A percentile compares a stretch with the other conserved stretches of the same genome.
Conservation (phyloP, 2,329 filamentous ascomycete genomes). For the Aureobasidium uvarum region DNA sequence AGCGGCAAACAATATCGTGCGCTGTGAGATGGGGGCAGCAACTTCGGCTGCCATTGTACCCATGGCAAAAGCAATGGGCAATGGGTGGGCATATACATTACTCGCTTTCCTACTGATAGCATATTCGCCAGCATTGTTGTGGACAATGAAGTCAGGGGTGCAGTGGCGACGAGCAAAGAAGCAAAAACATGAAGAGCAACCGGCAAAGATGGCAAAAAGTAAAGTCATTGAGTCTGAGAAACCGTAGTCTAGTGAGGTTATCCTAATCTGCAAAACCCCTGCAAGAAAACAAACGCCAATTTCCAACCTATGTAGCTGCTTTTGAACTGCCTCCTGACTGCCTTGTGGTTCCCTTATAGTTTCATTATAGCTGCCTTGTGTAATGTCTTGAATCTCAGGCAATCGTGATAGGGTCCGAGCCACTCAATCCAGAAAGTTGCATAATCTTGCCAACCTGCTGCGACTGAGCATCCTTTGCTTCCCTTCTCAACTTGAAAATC, state of each 20-base stretch:
- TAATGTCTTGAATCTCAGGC: too few relatives aligned
- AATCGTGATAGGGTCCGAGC: too few relatives aligned
- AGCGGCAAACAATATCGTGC: slow-evolving; percentile 46
- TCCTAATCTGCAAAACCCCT: not conserved
- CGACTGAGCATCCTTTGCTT: not conserved
- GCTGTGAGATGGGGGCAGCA: slow-evolving; percentile 47
- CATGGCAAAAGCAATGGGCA: slow-evolving; percentile 42
- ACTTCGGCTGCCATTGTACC: slow-evolving; percentile 43
- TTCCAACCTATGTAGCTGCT: not conserved
- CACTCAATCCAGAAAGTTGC: not conserved
- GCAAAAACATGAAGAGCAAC: slow-evolving; percentile 29
- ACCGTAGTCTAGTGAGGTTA: not conserved
- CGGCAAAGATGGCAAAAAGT: not conserved
- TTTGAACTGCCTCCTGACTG: not conserved
- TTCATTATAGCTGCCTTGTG: too few relatives aligned
- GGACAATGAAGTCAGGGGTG: slow-evolving; percentile 33
- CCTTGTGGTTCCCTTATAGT: too few relatives aligned
- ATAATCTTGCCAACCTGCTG: too few relatives aligned
- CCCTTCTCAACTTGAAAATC: not conserved
- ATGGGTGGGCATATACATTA: slow-evolving; percentile 46
- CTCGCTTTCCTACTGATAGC: slow-evolving; percentile 35
- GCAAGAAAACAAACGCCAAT: not conserved
- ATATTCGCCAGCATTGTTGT: slow-evolving; percentile 29
- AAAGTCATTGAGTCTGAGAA: not conserved
- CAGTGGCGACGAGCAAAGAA: slow-evolving; percentile 35